These are phyloP conservation scores for Leucoagaricus sp. DNA, from an alignment of 1,284 basidiomycete species.

Conservation along the genomic window DNA sequence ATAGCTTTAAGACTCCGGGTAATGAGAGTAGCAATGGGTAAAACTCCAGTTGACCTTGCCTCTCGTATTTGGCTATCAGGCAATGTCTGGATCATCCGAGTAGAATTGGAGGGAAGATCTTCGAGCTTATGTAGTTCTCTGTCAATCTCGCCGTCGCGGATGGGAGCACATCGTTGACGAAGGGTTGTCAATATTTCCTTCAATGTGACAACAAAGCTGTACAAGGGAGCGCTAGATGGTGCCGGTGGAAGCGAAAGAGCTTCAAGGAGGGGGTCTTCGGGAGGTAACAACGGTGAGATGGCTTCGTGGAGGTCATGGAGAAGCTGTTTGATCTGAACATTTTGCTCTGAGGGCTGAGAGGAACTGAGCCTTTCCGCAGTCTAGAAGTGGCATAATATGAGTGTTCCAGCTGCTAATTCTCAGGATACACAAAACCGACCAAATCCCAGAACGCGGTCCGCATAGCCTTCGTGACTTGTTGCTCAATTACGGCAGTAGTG, in stretches of 20 bases:
- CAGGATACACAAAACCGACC: conserved; percentile 34
- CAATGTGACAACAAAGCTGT: conserved; percentile 51
- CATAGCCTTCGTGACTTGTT: conserved; percentile 54
- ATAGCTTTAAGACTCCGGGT: conserved; percentile 46
- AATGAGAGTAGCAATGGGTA: conserved; percentile 40
- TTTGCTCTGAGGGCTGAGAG: conserved; percentile 35
- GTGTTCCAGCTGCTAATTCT: no score
- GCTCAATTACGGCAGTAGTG: conserved; percentile 36
- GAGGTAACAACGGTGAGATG: conserved; percentile 55
- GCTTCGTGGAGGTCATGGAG: conserved; percentile 53
- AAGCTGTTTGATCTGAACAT: conserved; percentile 50
- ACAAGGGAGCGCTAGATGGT: conserved; percentile 67
- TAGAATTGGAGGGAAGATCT: conserved; percentile 24
- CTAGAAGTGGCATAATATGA: conserved; percentile 20
- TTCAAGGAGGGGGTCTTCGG: conserved; percentile 45
- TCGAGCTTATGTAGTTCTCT: conserved; percentile 42
- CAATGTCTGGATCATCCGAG: neutral
- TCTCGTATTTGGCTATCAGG: conserved; percentile 16
- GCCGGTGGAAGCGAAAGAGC: conserved; percentile 57
- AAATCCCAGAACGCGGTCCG: conserved; percentile 74
- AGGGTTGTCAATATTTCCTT: conserved; percentile 51
- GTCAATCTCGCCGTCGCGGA: conserved; percentile 56
- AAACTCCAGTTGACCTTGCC: conserved; percentile 16
- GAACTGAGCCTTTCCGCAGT: conserved; percentile 37
- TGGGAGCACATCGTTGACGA: conserved; percentile 63